Evolutionary conservation across 2,329 filamentous ascomycete species (phyloP), one percentile per base, ranked within the genome.

Genomic region (Fusarium staphyleae): DNA sequence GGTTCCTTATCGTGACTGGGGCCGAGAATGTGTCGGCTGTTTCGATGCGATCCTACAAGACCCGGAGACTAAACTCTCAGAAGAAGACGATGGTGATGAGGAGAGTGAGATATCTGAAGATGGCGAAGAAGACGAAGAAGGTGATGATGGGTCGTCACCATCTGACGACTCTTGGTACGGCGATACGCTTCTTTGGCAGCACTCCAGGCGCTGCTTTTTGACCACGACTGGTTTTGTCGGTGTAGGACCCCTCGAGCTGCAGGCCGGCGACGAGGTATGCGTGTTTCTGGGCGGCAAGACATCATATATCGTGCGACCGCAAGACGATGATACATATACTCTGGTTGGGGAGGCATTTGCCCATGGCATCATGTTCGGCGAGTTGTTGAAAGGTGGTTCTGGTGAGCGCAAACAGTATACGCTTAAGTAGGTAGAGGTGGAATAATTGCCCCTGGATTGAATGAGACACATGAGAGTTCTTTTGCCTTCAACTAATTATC

Each of bases 321-420:
- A 30, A n/a, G 18, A 9, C 19, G 33, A 46, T 32, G 30, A 9
- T 3, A 14, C 12, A 2, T 36, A 43, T 32, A 15, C 26, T 3
- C 26, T 57, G 8, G 36, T 54, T 43, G 54, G 54, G 3, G 54
- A 57, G 13, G 45, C 36, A 2, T 57, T 26, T 30, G 44, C 46
- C 4, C 22, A 57, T 26, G 54, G 54, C 10, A 19, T 53, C n/a
- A 57, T 57, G 50, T 42, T 50, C n/a, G 49, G 54, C 8, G 54
- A 57, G 14, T 11, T 52, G 4, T 19, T 53, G 7, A 29, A 34
- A 8, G 26, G 39, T 5, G 34, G 22, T 16, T 4, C 35, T 5
- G 44, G 44, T 16, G 24, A 30, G 16, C 13, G 22, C 13, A 42
- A 43, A 13, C 5, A 22, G 12, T 53, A 43, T 12, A 43, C 19